Base-by-base conservation (phyloP, 495 filamentous ascomycete genomes). In the Massariosphaeria phaeospora region DNA sequence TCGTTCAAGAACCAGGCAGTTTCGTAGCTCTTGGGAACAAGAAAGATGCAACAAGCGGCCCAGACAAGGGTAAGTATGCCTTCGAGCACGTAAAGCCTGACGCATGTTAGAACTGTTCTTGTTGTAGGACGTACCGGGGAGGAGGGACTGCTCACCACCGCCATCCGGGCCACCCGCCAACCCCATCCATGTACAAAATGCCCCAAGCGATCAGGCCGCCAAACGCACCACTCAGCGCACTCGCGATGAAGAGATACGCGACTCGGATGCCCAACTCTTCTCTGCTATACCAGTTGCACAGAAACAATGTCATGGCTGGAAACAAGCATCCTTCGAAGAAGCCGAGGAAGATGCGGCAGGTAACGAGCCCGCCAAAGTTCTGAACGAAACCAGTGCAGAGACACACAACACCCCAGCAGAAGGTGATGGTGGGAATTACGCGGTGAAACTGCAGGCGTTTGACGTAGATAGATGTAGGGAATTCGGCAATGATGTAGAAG, bases 31-130 rank as follows among this genome's bases (percentile, higher is more conserved):
- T 63, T 61, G 15, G 69, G 69, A 21, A 73, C 63, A 10, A 73
- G 39, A 52, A 68, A 69, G 36, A 65, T 53, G 52, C 66, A 67
- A 8, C 59, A 17, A 11, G 29, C 36, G 20, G 68, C 68, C 30
- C 65, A 59, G 12, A 63, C 50, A 30, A 73, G 51, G 9, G 70
- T 72, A 23, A 68, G 66, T 9, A 66, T 42, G 18, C 71, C 70
- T 59, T 73, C 70, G 33, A 73, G 65, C 35, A 73, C 68, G 35
- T 70, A 73, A 11, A 72, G 44, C 69, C 70, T 72, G 30, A 7
- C 1, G 11, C 13, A 10, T 24, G 31, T 48, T 27, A 53, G 48
- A 18, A 20, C 15, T 36, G 11, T 35, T 33, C 10, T 2, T 29
- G 7, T 29, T 15, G 41, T 44, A 26, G 17, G 20, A 21, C 9